These are phyloP conservation scores for Abrus pulchellus DNA, from an alignment of 306 rosid genomes.

Conservation along the genomic window DNA sequence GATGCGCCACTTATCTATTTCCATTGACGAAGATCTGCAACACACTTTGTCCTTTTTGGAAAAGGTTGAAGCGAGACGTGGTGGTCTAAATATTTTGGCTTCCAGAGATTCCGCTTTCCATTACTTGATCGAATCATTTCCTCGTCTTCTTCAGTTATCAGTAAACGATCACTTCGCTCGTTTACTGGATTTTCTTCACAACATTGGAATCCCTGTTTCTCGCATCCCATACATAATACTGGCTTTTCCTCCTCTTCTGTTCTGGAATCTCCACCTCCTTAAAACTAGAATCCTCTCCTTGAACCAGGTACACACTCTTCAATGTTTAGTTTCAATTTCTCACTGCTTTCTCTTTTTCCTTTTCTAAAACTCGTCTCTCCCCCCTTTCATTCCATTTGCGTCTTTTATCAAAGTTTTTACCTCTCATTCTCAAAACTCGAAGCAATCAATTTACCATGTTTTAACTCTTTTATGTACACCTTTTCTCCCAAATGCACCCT, in stretches of 20 bases:
- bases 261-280: constrained; percentile 61
- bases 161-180: constrained; percentile 61
- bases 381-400: neutral
- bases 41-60: constrained; percentile 83
- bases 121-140: constrained; percentile 78
- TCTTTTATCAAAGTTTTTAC: neutral
- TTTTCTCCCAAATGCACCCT: neutral
- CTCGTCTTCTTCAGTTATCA: constrained; percentile 70
- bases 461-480: neutral
- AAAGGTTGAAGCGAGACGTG: constrained; percentile 88
- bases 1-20: constrained; percentile 76
- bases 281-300: constrained; percentile 64
- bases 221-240: constrained; percentile 59
- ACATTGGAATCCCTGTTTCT: constrained; percentile 63
- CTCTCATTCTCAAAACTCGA: neutral
- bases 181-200: constrained; percentile 64
- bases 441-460: neutral
- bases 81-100: constrained; percentile 73
- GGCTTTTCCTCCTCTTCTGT: constrained; percentile 75
- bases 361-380: no score
- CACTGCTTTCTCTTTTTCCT: no score
- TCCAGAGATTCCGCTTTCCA: constrained; percentile 61
- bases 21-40: constrained; percentile 83
- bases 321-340: neutral
- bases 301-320: constrained; percentile 58